Conservation (phyloP, 306 rosid genomes). For the Corylus avellana region DNA sequence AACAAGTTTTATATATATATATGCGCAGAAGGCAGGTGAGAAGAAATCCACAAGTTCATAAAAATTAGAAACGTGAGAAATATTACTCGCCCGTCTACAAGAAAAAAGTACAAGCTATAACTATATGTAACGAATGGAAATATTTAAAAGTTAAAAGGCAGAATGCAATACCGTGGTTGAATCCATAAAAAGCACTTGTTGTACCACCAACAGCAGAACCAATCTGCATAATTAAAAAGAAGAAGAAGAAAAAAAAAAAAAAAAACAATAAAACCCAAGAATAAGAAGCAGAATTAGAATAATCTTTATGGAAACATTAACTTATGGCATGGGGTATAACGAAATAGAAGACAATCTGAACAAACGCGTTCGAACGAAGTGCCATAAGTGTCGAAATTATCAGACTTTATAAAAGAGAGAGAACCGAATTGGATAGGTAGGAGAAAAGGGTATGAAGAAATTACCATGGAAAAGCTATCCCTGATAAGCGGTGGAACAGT, state of each 20-base stretch:
- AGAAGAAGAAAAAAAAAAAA: background rate
- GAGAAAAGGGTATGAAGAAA: background rate
- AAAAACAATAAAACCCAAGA: background rate
- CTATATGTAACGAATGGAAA: background rate
- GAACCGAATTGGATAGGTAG: background rate
- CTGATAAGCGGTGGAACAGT: slow-evolving; percentile 66
- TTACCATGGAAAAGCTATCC: slow-evolving; percentile 91
- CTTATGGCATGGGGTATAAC: background rate
- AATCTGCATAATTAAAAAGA: slow-evolving; percentile 48
- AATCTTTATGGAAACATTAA: background rate
- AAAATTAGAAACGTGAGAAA: no score
- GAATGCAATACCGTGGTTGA: slow-evolving; percentile 64
- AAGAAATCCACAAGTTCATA: no score
- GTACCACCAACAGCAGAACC: slow-evolving; percentile 96
- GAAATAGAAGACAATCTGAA: background rate
- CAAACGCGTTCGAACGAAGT: background rate
- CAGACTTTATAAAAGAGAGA: background rate
- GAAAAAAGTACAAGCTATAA: background rate
- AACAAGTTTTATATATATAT: background rate
- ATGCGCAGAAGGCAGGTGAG: no score
- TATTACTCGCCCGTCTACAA: background rate
- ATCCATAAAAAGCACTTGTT: slow-evolving; percentile 91
- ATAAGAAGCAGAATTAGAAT: background rate
- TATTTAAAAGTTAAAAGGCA: background rate
- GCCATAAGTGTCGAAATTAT: background rate